These are phyloP conservation scores for Beverwykella pulmonaria DNA, from an alignment of 495 filamentous ascomycete genomes.

Conservation along the genomic window DNA sequence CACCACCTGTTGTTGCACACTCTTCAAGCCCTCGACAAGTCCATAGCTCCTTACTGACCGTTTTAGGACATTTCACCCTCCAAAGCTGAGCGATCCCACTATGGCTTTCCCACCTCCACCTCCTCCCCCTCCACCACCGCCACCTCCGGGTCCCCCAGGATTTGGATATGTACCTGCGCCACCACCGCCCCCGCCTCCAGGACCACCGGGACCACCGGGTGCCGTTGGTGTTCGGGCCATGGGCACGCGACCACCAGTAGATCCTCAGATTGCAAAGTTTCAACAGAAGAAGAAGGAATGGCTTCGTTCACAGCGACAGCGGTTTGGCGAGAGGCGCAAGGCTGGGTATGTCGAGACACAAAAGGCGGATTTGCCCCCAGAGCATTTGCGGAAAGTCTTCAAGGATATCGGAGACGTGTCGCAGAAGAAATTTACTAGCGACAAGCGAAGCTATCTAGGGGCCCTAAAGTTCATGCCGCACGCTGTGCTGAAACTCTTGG, in stretches of 20 bases:
- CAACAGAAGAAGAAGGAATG: constrained; percentile 99
- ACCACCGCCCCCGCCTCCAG: constrained; percentile 58
- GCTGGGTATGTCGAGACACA: constrained; percentile 95
- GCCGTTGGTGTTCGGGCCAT: constrained; percentile 84
- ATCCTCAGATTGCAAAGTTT: constrained; percentile 91
- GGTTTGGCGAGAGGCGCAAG: constrained; percentile 96
- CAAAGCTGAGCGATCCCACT: not conserved
- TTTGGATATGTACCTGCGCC: constrained; percentile 1
- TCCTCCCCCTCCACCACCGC: constrained; percentile 13
- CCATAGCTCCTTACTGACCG: too few relatives aligned
- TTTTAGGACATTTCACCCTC: too few relatives aligned
- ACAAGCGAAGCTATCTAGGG: constrained; percentile 97
- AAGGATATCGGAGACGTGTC: constrained; percentile 99
- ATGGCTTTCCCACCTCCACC: constrained; percentile 14
- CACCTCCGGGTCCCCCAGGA: constrained; percentile 4
- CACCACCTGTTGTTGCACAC: too few relatives aligned
- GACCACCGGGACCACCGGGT: constrained; percentile 74
- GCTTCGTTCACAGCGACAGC: constrained; percentile 87
- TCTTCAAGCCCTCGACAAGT: too few relatives aligned
- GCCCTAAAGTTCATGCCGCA: constrained; percentile 99
- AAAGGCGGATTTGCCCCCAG: constrained; percentile 98
- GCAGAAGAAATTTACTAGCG: constrained; percentile 98
- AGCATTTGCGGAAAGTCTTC: constrained; percentile 97
- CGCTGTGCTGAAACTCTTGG: constrained; percentile 95
- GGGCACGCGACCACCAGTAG: constrained; percentile 79